These are phyloP conservation scores for Elasticomyces elasticus DNA, from an alignment of 495 filamentous ascomycete genomes.

Conservation along the genomic window DNA sequence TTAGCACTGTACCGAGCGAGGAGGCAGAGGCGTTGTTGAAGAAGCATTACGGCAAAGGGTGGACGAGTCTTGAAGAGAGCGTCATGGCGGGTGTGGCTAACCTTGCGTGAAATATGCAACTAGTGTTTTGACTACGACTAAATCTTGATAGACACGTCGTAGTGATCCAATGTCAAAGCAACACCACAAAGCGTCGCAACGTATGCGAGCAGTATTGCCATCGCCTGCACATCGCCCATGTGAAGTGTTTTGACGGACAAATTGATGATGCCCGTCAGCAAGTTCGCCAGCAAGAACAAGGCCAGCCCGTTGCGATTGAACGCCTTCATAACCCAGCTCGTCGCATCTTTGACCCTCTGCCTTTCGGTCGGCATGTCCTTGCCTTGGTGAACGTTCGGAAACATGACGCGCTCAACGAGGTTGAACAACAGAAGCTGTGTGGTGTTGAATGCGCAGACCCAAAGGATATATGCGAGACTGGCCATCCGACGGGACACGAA, in stretches of 20 bases:
- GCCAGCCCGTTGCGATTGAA: slow-evolving; percentile 84
- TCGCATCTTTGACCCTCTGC: slow-evolving; percentile 52
- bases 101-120: background rate
- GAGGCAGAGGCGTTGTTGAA: slow-evolving; percentile 28
- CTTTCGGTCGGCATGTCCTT: slow-evolving; percentile 40
- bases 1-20: slow-evolving; percentile 26
- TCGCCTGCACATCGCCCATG: slow-evolving; percentile 48
- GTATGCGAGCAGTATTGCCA: slow-evolving; percentile 68
- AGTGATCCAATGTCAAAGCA: slow-evolving; percentile 61
- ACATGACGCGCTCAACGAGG: slow-evolving; percentile 63
- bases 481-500: slow-evolving; percentile 79
- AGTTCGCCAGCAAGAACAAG: slow-evolving; percentile 79
- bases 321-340: slow-evolving; percentile 65
- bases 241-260: slow-evolving; percentile 72
- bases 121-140: slow-evolving; percentile 28
- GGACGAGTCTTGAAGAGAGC: slow-evolving; percentile 20
- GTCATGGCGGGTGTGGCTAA: slow-evolving; percentile 8
- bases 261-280: slow-evolving; percentile 83
- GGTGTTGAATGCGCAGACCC: slow-evolving; percentile 82
- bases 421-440: slow-evolving; percentile 68
- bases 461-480: slow-evolving; percentile 87
- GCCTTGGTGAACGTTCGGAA: slow-evolving; percentile 57
- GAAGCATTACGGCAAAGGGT: slow-evolving; percentile 25
- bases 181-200: slow-evolving; percentile 51
- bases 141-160: slow-evolving; percentile 65